Base-by-base conservation (phyloP, 2,329 filamentous ascomycete species). In the Elsinoe necatrix region DNA sequence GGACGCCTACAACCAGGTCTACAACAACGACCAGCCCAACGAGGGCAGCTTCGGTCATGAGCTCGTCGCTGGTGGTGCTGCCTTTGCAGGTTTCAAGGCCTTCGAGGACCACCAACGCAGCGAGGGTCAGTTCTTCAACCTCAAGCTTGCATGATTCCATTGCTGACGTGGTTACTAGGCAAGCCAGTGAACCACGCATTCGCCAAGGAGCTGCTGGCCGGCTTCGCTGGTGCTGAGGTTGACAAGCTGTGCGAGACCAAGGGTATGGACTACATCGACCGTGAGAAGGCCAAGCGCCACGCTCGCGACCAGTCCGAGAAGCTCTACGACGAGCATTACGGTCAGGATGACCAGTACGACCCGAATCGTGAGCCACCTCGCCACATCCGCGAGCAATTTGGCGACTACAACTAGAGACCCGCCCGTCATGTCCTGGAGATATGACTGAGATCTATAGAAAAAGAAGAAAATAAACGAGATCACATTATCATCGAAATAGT, bases 41-140 rank as follows among this genome's bases (percentile, higher is more conserved):
- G 73, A 87, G 72, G 76, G 79, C 64, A 80, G 80, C 67, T 73
- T 87, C 66, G 80, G 80, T 63, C 87, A 92, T 73, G 87, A 93
- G 75, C 67, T 88, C 48, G 69, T 91, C 57, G 87, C 84, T 62
- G 86, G 86, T 61, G 88, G 83, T 58, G 87, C 87, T 58, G 82
- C 85, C 60, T 92, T 92, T 68, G 84, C 82, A 61, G 88, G 83
- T 65, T 86, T 92, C 80, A 89, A 89, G 77, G 75, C 84, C 27
- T 91, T 84, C 65, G 86, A 91, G 73, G 84, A 89, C 70, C 77
- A 81, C 65, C 85, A 89, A 75, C 83, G 85, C 65, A 75, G 72
- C 57, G 76, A 87, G 68, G 86, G 84, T 83, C 74, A 23, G 74
- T 65, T 18, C 20, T 51, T 12, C 31, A 56, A 12, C 20, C 12